Percentiles rank a stretch among this genome's conserved stretches.
Conservation (phyloP, 1,139 yeast genomes). For the Candida tropicalis region DNA sequence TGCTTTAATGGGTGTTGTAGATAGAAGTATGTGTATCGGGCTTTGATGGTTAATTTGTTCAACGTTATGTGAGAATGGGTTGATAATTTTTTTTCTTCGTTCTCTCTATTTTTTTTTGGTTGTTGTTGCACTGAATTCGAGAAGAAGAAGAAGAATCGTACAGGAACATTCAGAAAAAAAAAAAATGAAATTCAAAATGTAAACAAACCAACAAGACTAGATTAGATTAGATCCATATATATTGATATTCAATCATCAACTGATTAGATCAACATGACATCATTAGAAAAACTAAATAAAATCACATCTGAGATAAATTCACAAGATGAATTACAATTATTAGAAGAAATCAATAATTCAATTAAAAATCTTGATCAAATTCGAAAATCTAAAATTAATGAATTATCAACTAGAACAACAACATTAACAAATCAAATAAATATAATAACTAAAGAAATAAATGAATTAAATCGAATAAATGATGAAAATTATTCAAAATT, state of each 20-base stretch:
- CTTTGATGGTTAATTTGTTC: no score
- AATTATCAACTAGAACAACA: conserved; percentile 23
- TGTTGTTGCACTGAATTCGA: no score
- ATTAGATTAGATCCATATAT: no score
- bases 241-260: not conserved
- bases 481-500: conserved; percentile 18
- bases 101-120: not conserved
- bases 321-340: conserved; percentile 53
- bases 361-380: conserved; percentile 30
- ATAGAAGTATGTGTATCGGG: no score
- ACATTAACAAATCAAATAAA: conserved; percentile 23
- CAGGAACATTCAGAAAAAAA: not conserved
- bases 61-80: not conserved
- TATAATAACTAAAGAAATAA: conserved; percentile 26
- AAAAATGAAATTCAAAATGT: not conserved
- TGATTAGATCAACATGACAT: no score
- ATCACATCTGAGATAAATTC: conserved; percentile 49
- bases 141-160: no score
- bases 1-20: not conserved
- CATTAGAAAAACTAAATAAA: conserved; percentile 8
- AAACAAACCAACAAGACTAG: no score
- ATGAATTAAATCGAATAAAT: conserved; percentile 24
- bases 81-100: not conserved
- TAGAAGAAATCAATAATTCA: conserved; percentile 50
- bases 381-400: conserved; percentile 28